phyloP scores from a whole-genome alignment of 106 monocot genomes.

The Allium sativum region DNA sequence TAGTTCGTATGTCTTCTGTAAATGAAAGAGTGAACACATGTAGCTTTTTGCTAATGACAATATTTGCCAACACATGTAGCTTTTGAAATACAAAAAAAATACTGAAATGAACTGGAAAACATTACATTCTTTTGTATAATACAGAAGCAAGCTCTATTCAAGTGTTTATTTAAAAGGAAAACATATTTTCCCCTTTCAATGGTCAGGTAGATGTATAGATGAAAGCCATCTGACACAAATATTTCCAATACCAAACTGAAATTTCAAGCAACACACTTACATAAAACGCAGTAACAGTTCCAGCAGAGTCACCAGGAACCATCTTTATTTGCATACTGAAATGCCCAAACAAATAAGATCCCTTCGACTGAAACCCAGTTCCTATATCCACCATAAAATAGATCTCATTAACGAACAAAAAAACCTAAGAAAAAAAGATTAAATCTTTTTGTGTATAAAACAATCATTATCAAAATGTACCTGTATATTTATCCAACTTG shows the following conservation, averaged over 20 bases:
- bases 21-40: too few species aligned
- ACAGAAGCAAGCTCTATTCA: too few species aligned
- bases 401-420: neutral
- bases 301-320: conserved; percentile 18
- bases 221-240: too few species aligned
- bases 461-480: neutral
- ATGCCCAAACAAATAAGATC: conserved; percentile 17
- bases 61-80: too few species aligned
- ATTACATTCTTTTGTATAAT: neutral
- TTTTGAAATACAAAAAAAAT: too few species aligned
- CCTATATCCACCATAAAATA: conserved; percentile 1
- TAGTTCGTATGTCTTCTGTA: too few species aligned
- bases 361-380: conserved; percentile 14
- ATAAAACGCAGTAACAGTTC: conserved; percentile 13
- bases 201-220: too few species aligned
- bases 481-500: conserved; percentile 10
- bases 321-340: conserved; percentile 19
- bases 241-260: neutral
- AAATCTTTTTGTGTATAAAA: too few species aligned
- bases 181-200: too few species aligned
- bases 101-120: neutral
- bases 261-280: conserved; percentile 1
- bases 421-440: too few species aligned
- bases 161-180: too few species aligned
- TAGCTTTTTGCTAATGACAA: too few species aligned